Evolutionary conservation across 371 early-diverging fungal genomes (phyloP), one percentile per base, ranked within the genome.

Genomic region (Mortierella sp.): DNA sequence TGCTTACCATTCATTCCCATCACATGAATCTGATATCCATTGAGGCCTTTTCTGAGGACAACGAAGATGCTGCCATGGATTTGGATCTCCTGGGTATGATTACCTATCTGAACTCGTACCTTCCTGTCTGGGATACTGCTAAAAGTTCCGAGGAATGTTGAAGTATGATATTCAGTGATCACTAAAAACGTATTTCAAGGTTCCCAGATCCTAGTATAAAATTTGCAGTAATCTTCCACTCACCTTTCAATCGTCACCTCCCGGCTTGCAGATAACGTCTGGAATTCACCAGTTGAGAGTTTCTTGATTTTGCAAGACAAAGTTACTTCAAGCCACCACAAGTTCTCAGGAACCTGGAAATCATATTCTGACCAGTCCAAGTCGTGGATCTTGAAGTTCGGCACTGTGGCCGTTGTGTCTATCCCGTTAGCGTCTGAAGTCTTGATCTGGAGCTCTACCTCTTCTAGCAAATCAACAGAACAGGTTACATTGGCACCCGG

Each of bases 1-100:
- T 39, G 21, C 56, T 37, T 61, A 78, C 88, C 88, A 62, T 88
- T 88, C 56, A 81, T 84, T 50, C 87, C 87, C 23, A 84, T 59
- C 9, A 78, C 69, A 37, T 60, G 57, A 15, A 86, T 50, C 23
- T 70, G 54, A 37, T 84, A 86, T 5, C 78, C 81, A 14, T 34
- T 49, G 9, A 57, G 49, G 0, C 60, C 56, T 19, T 58, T 64
- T 28, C 75, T 59, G 14, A 83, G 61, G 28, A 78, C 63, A 3
- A 79, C 60, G n/a, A 56, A 51, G 17, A 60, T 57, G 43, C 70
- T 70, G 28, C 78, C 70, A 17, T 76, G 66, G 4, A 76, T 24
- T 28, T 50, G 70, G 3, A 76, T 62, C 0, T 39, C 28, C 23
- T 69, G 60, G 17, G 21, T 64, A 26, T 57, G 54, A 26, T 32